Evolutionary conservation across 352 stramenopile genomes (phyloP).

Genomic region (Globisporangium paddicum): DNA sequence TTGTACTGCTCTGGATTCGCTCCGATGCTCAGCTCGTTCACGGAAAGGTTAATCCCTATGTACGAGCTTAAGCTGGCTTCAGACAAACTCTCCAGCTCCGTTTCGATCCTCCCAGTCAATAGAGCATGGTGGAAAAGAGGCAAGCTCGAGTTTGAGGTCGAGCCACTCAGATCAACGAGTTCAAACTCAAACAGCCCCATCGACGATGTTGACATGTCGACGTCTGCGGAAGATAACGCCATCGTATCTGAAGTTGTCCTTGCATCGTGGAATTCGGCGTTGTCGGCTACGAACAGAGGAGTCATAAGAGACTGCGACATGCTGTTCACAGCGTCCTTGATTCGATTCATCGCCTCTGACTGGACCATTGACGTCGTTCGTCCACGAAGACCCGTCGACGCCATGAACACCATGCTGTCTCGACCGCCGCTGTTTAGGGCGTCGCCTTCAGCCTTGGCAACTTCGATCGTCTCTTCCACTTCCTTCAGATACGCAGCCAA

Average conservation of each 20-base stretch:
- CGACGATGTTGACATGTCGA: conserved; percentile 54
- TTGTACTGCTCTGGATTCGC: conserved; percentile 58
- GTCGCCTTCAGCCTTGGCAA: conserved; percentile 55
- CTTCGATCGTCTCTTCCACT: conserved; percentile 72
- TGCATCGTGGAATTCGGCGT: conserved; percentile 84
- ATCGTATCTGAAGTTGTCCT: conserved; percentile 33
- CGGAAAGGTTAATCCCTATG: conserved; percentile 50
- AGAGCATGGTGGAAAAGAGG: conserved; percentile 81
- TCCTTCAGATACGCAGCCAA: conserved; percentile 56
- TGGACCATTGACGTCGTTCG: conserved; percentile 12
- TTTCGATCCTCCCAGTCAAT: conserved; percentile 73
- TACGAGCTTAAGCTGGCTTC: conserved; percentile 62
- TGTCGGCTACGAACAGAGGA: conserved; percentile 70
- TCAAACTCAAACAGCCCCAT: conserved; percentile 81
- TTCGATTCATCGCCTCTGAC: conserved; percentile 48
- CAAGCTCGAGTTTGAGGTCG: conserved; percentile 41
- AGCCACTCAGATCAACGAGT: conserved; percentile 73
- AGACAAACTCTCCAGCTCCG: conserved; percentile 58
- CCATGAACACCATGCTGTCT: conserved; percentile 59
- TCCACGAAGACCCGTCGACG: conserved; percentile 16
- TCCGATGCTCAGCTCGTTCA: conserved; percentile 80
- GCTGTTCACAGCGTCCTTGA: conserved; percentile 49
- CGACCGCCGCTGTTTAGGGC: conserved; percentile 31
- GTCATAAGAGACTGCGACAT: conserved; percentile 80
- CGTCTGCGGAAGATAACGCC: conserved; percentile 22